Base-by-base conservation (phyloP, 768 basidiomycete species). In the Agaricus subrufescens region DNA sequence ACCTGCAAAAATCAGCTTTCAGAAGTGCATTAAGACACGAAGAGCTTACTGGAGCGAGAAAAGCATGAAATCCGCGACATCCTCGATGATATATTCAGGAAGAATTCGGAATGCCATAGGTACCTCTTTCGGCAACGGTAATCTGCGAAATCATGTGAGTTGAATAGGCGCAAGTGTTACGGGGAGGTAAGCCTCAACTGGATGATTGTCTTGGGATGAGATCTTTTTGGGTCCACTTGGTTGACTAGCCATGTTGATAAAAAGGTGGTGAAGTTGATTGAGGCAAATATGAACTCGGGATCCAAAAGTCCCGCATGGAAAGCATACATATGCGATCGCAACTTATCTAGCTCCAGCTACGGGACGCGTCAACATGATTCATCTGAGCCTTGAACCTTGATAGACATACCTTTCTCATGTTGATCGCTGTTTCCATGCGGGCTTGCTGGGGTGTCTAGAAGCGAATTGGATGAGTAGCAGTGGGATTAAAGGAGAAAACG, bases 71-170 rank as follows among this genome's bases (percentile, higher is more conserved):
- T 96, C 94, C 1, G 94, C 87, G 5, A 98, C 83, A 66, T 98
- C 96, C 67, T 98, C 97, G 42, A 98, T 70, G 12, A 97, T 81
- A 66, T 94, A 96, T 68, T 99, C 97, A 0, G 97, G 97, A 29
- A 98, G 78, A 52, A 90, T 85, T 30, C 87, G 79, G 78, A 98
- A 98, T 0, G 81, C 75, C 71, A 86, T 79, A 0, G 95, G 94
- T 6, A 95, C 87, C 50, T 94, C 90, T 54, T 83, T 75, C 0
- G 94, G 90, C 15, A 99, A 74, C 0, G 95, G 94, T 30, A 98
- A 71, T 38, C 93, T 96, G 61, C 43, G 38, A 30, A n/a, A 29
- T 38, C 47, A 30, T 25, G 45, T 51, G 15, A 57, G 38, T 34
- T 12, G 9, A 27, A 31, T n/a, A 42, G 23, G 8, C 47, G 9